These are phyloP conservation scores for Yamadazyma trypodendri DNA, from an alignment of 1,139 yeast species.

Conservation along the genomic window DNA sequence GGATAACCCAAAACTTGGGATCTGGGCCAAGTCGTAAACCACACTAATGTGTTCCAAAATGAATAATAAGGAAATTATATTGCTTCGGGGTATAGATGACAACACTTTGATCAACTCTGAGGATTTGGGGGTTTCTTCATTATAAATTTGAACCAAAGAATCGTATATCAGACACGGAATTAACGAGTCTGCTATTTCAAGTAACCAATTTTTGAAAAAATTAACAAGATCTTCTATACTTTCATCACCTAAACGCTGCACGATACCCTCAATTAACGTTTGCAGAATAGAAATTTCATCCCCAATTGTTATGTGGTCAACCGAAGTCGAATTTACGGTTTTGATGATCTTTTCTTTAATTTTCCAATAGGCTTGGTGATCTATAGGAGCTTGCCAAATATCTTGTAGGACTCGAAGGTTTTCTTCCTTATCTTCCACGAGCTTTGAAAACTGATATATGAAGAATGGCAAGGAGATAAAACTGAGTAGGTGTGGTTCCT, in stretches of 20 bases:
- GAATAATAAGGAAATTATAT: conserved; percentile 37
- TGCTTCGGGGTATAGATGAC: conserved; percentile 41
- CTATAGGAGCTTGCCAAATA: conserved; percentile 33
- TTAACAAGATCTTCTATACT: conserved; percentile 21
- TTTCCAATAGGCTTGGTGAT: conserved; percentile 35
- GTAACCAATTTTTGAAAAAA: conserved; percentile 42
- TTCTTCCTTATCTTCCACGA: conserved; percentile 20
- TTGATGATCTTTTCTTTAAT: conserved; percentile 32
- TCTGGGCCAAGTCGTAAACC: conserved; percentile 23
- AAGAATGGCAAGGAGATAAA: conserved; percentile 37
- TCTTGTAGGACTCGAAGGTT: conserved; percentile 8
- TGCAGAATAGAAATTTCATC: conserved; percentile 25
- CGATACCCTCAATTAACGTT: conserved; percentile 22
- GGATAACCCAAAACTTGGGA: conserved; percentile 29
- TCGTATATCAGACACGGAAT: conserved; percentile 47
- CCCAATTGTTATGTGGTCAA: conserved; percentile 15
- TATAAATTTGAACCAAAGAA: conserved; percentile 25
- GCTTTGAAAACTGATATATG: conserved; percentile 23
- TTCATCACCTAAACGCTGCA: conserved; percentile 17
- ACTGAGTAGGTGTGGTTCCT: conserved; percentile 22
- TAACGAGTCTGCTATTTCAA: conserved; percentile 43
- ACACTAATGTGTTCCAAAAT: conserved; percentile 36
- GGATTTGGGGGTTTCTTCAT: conserved; percentile 3
- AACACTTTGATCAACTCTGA: conserved; percentile 27
- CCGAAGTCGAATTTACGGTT: conserved; percentile 21